Evolutionary conservation across 106 monocot species (phyloP), one percentile per base, ranked within the genome.

Genomic region (Iris macrosiphon): DNA sequence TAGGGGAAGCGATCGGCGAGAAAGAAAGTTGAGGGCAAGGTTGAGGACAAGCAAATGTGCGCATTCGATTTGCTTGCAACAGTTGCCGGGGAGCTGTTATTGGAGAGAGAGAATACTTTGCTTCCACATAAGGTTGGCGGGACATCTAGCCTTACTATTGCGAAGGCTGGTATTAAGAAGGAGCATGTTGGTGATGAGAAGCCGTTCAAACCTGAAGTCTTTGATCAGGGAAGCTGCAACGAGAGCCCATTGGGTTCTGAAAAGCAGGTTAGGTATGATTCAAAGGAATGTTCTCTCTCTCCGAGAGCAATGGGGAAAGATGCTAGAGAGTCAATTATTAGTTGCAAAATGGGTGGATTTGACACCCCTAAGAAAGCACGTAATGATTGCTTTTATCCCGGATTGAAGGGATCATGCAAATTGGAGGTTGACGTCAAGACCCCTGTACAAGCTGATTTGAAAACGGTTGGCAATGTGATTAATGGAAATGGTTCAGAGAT

Each of bases 181-280:
- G 73, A 75, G 32, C 22, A 32, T 41, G 29, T 67, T 3, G 65
- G 73, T 28, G 39, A 55, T 46, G 51, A 41, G 37, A 74, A 71
- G 43, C 29, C 58, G 12, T 47, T 48, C 10, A 81, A 78, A 52
- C 45, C 64, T 55, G 93, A 84, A 55, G 55, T 67, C 30, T 67
- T 75, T 72, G 78, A 81, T 56, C 88, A 84, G 46, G 73, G 72
- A 49, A 84, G 93, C 64, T 94, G 78, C 40, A 64, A 79, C 45
- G 76, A 77, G 40, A 59, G 72, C 53, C 60, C 55, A 47, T 31
- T 74, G 28, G 29, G 37, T 33, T 60, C 57, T 42, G 62, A 79
- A 16, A 46, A 64, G 23, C 55, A 65, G 25, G 26, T 44, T 35
- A 40, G 24, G 18, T 37, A 23, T 61, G 4, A 17, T 6, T 18